A percentile compares a stretch with the other conserved stretches of the same genome.
These are phyloP conservation scores for Melampsora larici-populina DNA, from an alignment of 1,284 basidiomycete genomes.

Conservation along the genomic window DNA sequence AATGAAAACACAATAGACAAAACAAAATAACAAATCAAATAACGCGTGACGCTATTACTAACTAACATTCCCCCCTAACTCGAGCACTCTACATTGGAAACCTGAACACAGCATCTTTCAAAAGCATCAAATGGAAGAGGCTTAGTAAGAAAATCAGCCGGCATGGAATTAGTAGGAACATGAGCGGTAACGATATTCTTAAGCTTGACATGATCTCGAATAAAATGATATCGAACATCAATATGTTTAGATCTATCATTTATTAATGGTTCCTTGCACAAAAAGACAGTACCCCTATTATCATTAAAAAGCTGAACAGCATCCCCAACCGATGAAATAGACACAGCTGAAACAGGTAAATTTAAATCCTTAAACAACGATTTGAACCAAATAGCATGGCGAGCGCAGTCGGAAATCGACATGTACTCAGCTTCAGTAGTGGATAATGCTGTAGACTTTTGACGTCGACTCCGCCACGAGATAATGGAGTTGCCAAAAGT, in stretches of 20 bases:
- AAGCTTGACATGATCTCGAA: neutral
- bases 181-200: neutral
- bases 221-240: neutral
- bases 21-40: no score
- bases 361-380: neutral
- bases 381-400: neutral
- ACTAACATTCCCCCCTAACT: neutral
- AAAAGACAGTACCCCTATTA: neutral
- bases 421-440: no score
- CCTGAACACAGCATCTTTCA: neutral
- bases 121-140: neutral
- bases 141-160: neutral
- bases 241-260: no score
- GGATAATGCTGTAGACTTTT: neutral
- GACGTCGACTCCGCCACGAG: neutral
- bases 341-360: neutral
- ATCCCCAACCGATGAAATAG: neutral
- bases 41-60: no score
- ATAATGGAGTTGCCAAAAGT: neutral
- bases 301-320: no score
- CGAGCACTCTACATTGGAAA: neutral
- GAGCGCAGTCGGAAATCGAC: neutral
- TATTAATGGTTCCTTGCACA: neutral
- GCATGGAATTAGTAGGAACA: neutral
- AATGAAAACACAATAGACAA: no score